Percentiles rank a stretch among this genome's conserved stretches.
Conservation (phyloP, 2,329 filamentous ascomycete genomes). For the Pseudocercospora ulei region DNA sequence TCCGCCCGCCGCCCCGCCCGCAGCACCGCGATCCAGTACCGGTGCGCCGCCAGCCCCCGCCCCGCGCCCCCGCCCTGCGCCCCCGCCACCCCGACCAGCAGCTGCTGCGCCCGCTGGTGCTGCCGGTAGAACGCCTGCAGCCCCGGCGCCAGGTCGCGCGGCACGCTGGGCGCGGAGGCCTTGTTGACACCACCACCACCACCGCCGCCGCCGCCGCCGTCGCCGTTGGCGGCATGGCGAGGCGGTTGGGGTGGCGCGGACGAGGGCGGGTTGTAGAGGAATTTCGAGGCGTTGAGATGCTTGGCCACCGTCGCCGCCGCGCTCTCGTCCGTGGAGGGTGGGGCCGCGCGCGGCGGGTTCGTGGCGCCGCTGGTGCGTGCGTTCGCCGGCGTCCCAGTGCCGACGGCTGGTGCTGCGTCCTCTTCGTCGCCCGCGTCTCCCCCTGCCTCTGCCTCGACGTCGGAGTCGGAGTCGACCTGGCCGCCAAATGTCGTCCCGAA, state of each 20-base stretch:
- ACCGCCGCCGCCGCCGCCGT: slow-evolving; percentile 4
- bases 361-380: slow-evolving; percentile 8
- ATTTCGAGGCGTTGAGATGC: slow-evolving; percentile 8
- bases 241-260: slow-evolving; percentile 2
- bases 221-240: neutral
- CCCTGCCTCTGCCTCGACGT: slow-evolving; percentile 8
- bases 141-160: slow-evolving; percentile 19
- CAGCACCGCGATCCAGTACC: slow-evolving; percentile 34
- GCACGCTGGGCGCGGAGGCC: slow-evolving; percentile 16
- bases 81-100: too few relatives aligned
- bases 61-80: too few relatives aligned
- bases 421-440: slow-evolving; percentile 7
- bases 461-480: neutral
- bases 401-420: neutral
- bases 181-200: slow-evolving; percentile 13
- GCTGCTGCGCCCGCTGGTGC: slow-evolving; percentile 21
- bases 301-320: too few relatives aligned
- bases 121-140: slow-evolving; percentile 22
- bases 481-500: slow-evolving; percentile 13
- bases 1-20: too few relatives aligned
- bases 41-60: slow-evolving; percentile 17
- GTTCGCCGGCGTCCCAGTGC: neutral
- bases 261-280: slow-evolving; percentile 2
- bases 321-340: too few relatives aligned
- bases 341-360: too few relatives aligned